phyloP scores from a whole-genome alignment of 805 yeast species.

The Wickerhamiella azymoides region DNA sequence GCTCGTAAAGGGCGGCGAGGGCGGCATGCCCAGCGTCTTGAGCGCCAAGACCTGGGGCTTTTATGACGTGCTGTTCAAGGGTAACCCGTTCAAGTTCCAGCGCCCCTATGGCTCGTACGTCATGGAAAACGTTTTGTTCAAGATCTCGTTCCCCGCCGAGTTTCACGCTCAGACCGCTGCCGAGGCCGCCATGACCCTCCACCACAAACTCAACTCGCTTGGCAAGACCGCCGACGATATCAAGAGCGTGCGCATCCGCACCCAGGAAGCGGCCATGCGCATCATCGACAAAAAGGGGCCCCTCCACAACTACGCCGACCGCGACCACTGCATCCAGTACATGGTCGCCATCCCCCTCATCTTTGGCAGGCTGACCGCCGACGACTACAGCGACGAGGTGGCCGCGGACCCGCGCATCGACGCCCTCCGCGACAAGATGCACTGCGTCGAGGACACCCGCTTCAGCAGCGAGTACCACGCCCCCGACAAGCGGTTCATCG shows the following conservation, averaged over 20 bases:
- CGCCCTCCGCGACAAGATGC: conserved; percentile 39
- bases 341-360: conserved; percentile 47
- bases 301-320: conserved; percentile 46
- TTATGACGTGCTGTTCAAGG: conserved; percentile 45
- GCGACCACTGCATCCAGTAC: conserved; percentile 53
- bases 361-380: conserved; percentile 43
- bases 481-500: conserved; percentile 43
- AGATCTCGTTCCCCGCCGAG: conserved; percentile 52
- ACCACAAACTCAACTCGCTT: conserved; percentile 25
- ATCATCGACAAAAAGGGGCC: conserved; percentile 50
- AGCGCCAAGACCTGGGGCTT: conserved; percentile 51
- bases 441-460: conserved; percentile 36
- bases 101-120: conserved; percentile 42
- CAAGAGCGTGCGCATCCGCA: conserved; percentile 35
- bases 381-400: conserved; percentile 38
- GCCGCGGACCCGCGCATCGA: conserved; percentile 43
- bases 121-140: conserved; percentile 49
- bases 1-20: conserved; percentile 38
- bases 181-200: conserved; percentile 39
- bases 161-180: conserved; percentile 55
- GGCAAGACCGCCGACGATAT: conserved; percentile 39
- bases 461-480: conserved; percentile 42
- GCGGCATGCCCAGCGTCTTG: conserved; percentile 44
- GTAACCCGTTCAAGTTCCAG: conserved; percentile 40
- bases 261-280: conserved; percentile 48